Evolutionary conservation across 1,284 basidiomycete genomes (phyloP), one percentile per base, ranked within the genome.

Genomic region (Farysia itapuensis): DNA sequence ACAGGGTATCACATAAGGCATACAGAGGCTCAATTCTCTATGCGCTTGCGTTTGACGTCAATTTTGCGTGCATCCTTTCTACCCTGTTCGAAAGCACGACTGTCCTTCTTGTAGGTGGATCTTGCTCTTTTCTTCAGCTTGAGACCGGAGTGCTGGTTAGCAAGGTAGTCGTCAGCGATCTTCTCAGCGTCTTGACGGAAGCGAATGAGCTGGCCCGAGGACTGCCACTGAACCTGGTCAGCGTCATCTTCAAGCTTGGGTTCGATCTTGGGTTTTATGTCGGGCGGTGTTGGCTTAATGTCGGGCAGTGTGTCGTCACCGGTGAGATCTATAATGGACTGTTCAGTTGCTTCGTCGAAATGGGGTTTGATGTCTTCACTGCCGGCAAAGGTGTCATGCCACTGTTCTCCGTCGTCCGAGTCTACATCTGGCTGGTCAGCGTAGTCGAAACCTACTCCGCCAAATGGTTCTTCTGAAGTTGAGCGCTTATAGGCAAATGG

Each of bases 151-250:
- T 64, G 61, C 6, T 50, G 41, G 1, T 37, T 29, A 1, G 60
- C 39, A 13, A 57, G 41, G 39, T 46, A 67, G 23, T 64, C 50
- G 43, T 67, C 61, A 12, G 61, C 64, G 32, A 67, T 65, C 34
- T 43, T 38, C 16, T 50, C 49, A 2, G 64, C 60, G 21, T 67
- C 59, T 16, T 59, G 48, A 4, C 60, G 33, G 36, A 67, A 64
- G 3, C 43, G 45, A 6, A 51, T 64, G 4, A 67, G 57, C 28
- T 67, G 64, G 21, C 37, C 40, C 14, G 46, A 38, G 1, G 48
- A 50, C 5, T 43, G 40, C 64, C 64, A 67, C 2, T 30, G 39
- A 13, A 54, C 53, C 4, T 45, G 42, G 3, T 26, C 16, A 15
- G 28, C 18, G 5, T 42, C 35, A n/a, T 26, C 20, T 22, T 35